These are phyloP conservation scores for Venturia oleaginea DNA, from an alignment of 2,329 filamentous ascomycete species.

Conservation along the genomic window DNA sequence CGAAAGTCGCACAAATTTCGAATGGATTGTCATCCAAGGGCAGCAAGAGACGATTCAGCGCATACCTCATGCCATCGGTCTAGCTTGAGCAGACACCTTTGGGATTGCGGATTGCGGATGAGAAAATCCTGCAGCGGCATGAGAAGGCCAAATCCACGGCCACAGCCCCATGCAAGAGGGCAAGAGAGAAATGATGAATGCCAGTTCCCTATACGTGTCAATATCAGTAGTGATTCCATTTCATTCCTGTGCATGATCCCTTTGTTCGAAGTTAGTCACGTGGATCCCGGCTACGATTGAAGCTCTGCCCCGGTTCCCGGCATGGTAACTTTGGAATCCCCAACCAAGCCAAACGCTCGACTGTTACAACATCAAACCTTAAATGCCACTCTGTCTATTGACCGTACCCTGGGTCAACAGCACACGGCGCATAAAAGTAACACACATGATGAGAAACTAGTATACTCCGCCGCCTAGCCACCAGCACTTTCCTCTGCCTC, in stretches of 20 bases:
- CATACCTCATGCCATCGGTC: background rate
- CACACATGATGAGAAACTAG: background rate
- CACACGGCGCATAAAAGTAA: background rate
- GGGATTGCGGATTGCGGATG: background rate
- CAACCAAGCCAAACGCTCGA: background rate
- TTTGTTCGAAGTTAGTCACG: too few relatives aligned
- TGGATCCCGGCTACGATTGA: too few relatives aligned
- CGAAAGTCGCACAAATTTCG: background rate
- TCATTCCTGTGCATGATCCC: background rate
- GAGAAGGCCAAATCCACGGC: background rate
- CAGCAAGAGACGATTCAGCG: background rate
- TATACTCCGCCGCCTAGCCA: background rate
- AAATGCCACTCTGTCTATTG: background rate
- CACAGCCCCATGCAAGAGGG: background rate
- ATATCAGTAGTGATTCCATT: background rate
- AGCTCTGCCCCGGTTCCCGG: too few relatives aligned
- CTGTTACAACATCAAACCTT: background rate
- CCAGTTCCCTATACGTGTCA: background rate
- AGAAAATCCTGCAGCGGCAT: background rate
- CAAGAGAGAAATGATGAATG: background rate
- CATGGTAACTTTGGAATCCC: too few relatives aligned
- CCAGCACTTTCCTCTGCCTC: slow-evolving; percentile 1
- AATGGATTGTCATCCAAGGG: background rate
- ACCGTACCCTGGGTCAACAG: background rate
- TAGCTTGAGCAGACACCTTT: background rate